Evolutionary conservation across 2,329 filamentous ascomycete genomes (phyloP).

Genomic region (Aschersonia sp.): DNA sequence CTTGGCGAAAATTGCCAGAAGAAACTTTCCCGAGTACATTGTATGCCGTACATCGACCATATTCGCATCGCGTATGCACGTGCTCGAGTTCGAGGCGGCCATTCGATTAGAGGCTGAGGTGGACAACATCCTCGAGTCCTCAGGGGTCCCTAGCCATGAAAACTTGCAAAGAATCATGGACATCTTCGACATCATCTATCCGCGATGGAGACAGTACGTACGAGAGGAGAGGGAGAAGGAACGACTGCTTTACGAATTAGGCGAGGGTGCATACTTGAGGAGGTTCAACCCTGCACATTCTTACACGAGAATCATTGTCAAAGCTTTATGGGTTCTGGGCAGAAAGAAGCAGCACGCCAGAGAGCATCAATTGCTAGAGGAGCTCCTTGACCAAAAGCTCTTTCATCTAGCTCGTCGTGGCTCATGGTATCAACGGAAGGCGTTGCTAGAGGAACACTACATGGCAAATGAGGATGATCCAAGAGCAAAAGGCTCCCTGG

Average conservation of each 20-base stretch:
- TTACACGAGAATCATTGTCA: slow-evolving; percentile 86
- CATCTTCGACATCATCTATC: slow-evolving; percentile 61
- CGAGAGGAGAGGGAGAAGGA: slow-evolving; percentile 67
- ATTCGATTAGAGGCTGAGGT: slow-evolving; percentile 69
- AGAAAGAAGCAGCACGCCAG: slow-evolving; percentile 66
- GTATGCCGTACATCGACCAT: slow-evolving; percentile 84
- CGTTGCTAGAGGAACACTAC: slow-evolving; percentile 88
- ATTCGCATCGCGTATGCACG: slow-evolving; percentile 57
- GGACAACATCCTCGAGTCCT: slow-evolving; percentile 70
- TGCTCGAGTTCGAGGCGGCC: slow-evolving; percentile 83
- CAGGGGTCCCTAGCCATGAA: slow-evolving; percentile 51
- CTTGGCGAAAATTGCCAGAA: slow-evolving; percentile 72
- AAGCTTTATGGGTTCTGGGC: slow-evolving; percentile 64
- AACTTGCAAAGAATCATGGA: slow-evolving; percentile 54
- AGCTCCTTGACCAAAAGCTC: slow-evolving; percentile 65
- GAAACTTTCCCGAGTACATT: slow-evolving; percentile 81
- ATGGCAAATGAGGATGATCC: slow-evolving; percentile 49
- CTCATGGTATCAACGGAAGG: slow-evolving; percentile 91
- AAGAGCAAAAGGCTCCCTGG: slow-evolving; percentile 20
- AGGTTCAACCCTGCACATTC: slow-evolving; percentile 86
- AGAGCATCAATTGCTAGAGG: slow-evolving; percentile 60
- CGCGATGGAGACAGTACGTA: slow-evolving; percentile 65
- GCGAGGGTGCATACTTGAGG: slow-evolving; percentile 78
- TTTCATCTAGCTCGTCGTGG: slow-evolving; percentile 80
- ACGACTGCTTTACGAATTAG: slow-evolving; percentile 59